phyloP scores from a whole-genome alignment of 2,329 filamentous ascomycete species.

The Ceratocystis colombiana region DNA sequence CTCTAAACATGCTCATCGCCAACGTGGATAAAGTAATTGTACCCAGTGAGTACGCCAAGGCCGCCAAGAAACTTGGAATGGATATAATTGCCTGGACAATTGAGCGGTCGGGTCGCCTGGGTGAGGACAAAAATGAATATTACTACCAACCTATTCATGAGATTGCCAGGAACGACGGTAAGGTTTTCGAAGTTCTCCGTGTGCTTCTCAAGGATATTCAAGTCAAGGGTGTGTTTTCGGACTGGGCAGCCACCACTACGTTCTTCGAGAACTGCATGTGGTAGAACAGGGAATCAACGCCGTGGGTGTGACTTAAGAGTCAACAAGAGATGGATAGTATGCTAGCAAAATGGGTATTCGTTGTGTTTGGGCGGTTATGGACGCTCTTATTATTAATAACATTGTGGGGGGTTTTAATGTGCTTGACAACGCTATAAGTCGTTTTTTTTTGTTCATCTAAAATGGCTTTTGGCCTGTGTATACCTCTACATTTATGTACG shows the following conservation, averaged over 20 bases:
- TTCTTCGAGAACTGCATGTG: constrained; percentile 62
- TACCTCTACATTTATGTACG: constrained; percentile 38
- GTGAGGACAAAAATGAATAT: constrained; percentile 41
- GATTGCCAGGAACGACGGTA: constrained; percentile 51
- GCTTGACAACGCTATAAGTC: no score
- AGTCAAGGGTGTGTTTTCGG: constrained; percentile 53
- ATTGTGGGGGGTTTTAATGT: no score
- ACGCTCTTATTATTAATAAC: no score
- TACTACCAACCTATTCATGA: constrained; percentile 49
- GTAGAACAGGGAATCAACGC: no score
- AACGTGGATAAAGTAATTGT: constrained; percentile 46
- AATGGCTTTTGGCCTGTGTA: constrained; percentile 38
- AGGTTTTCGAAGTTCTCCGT: constrained; percentile 56
- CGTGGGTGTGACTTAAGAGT: no score
- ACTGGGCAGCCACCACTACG: constrained; percentile 59
- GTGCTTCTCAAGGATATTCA: constrained; percentile 52
- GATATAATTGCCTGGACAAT: constrained; percentile 60
- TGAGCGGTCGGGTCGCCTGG: constrained; percentile 54
- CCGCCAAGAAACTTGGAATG: constrained; percentile 50
- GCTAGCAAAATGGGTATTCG: no score
- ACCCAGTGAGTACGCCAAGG: constrained; percentile 52
- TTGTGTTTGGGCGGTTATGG: no score
- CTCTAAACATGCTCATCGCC: constrained; percentile 53
- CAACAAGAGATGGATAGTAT: no score
- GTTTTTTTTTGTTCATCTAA: background rate